phyloP scores from a whole-genome alignment of 768 basidiomycete genomes.

The Coprinopsis marcescibilis region DNA sequence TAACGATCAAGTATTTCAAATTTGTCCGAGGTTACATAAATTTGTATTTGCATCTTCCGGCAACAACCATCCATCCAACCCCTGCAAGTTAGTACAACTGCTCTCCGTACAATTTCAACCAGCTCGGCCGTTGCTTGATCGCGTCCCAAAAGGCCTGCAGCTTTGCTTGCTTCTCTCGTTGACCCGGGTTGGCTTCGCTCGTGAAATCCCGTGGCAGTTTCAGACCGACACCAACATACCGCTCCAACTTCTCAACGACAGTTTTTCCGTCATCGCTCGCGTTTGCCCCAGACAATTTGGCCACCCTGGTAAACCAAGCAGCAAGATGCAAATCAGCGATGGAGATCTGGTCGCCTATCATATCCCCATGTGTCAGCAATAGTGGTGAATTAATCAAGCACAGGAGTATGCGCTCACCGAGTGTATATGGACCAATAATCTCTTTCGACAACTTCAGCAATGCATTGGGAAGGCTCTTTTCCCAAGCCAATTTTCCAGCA shows the following conservation, averaged over 20 bases:
- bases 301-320: constrained; percentile 65
- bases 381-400: too few relatives aligned
- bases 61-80: too few relatives aligned
- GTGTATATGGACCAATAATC: constrained; percentile 56
- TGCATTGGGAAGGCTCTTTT: constrained; percentile 37
- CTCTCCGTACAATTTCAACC: constrained; percentile 56
- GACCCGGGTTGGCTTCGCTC: constrained; percentile 25
- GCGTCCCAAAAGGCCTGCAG: constrained; percentile 70
- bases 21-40: too few relatives aligned
- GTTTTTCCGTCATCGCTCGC: constrained; percentile 44
- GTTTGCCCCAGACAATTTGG: constrained; percentile 50
- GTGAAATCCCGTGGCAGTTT: constrained; percentile 37
- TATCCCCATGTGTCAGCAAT: constrained; percentile 1
- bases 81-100: constrained; percentile 47
- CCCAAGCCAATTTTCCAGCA: constrained; percentile 49
- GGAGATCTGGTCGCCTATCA: constrained; percentile 73
- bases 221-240: constrained; percentile 42
- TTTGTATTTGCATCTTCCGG: too few relatives aligned
- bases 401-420: constrained; percentile 51
- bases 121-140: constrained; percentile 60
- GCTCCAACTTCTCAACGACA: constrained; percentile 47
- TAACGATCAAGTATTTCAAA: too few relatives aligned
- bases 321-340: constrained; percentile 77
- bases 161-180: constrained; percentile 46
- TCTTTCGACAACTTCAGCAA: constrained; percentile 47